phyloP scores from a whole-genome alignment of 768 basidiomycete genomes.

The Hemileccinum rubropunctum region DNA sequence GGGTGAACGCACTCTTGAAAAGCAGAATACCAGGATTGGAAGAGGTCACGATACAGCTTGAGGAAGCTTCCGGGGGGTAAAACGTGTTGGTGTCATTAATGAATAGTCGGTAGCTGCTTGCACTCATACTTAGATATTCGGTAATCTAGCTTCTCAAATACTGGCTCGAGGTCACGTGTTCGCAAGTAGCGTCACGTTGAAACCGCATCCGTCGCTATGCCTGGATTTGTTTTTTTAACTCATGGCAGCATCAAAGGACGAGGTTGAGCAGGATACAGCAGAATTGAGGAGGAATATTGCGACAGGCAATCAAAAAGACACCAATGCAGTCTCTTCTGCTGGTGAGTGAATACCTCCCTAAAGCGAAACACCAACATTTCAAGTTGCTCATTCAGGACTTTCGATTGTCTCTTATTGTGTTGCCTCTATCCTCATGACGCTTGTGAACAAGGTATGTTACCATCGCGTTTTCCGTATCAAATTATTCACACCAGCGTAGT shows the following conservation, averaged over 20 bases:
- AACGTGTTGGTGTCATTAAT: not conserved
- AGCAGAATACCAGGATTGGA: conserved; percentile 76
- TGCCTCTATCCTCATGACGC: conserved; percentile 94
- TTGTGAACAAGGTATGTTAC: conserved; percentile 83
- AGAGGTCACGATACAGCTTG: conserved; percentile 89
- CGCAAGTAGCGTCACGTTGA: too few species aligned
- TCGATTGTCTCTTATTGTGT: conserved; percentile 88
- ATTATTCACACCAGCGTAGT: conserved; percentile 44
- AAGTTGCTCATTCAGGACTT: conserved; percentile 50
- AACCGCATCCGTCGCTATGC: too few species aligned
- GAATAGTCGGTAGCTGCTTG: conserved; percentile 9
- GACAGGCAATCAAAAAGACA: conserved; percentile 33
- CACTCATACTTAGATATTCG: conserved; percentile 12
- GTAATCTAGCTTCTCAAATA: conserved; percentile 9
- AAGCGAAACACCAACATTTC: not conserved
- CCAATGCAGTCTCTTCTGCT: conserved; percentile 16
- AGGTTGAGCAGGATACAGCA: conserved; percentile 41
- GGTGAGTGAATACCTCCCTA: conserved; percentile 15
- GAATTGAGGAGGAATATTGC: conserved; percentile 54
- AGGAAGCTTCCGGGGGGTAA: conserved; percentile 29
- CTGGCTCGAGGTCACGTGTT: too few species aligned
- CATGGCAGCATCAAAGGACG: conserved; percentile 17
- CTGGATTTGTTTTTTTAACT: too few species aligned
- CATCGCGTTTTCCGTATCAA: not conserved
- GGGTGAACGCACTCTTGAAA: conserved; percentile 71